phyloP scores from a whole-genome alignment of 2,329 filamentous ascomycete species.

The Ceratocystis diversiconidia region DNA sequence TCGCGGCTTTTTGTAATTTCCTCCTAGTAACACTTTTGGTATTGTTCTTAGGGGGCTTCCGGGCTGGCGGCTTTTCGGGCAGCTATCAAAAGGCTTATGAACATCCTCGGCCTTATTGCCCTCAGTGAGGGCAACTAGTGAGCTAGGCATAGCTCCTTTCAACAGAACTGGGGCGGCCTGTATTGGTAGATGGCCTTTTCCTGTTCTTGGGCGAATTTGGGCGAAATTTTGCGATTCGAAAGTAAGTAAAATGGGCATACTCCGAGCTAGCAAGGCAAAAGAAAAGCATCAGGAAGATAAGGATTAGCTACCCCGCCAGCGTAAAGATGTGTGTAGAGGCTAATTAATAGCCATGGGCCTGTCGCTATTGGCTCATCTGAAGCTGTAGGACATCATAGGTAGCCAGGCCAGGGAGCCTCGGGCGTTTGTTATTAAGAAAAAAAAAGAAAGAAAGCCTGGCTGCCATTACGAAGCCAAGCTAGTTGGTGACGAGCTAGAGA shows the following conservation, averaged over 20 bases:
- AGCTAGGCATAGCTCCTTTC: too few relatives aligned
- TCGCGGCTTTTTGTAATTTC: background rate
- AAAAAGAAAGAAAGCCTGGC: background rate
- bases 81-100: background rate
- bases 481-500: background rate
- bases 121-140: background rate
- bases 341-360: background rate
- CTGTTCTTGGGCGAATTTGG: too few relatives aligned
- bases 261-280: background rate
- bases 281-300: background rate
- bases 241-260: background rate
- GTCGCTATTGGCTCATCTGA: background rate
- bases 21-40: background rate
- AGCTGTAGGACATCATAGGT: background rate
- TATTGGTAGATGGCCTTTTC: too few relatives aligned
- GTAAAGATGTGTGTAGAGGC: background rate
- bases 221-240: too few relatives aligned
- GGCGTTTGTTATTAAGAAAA: background rate
- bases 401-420: background rate
- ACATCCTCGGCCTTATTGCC: background rate
- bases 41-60: background rate
- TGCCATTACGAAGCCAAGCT: background rate
- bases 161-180: too few relatives aligned
- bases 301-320: background rate
- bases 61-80: too few relatives aligned